These are phyloP conservation scores for Penicillium janthinellum DNA, from an alignment of 2,329 filamentous ascomycete genomes.

Conservation along the genomic window DNA sequence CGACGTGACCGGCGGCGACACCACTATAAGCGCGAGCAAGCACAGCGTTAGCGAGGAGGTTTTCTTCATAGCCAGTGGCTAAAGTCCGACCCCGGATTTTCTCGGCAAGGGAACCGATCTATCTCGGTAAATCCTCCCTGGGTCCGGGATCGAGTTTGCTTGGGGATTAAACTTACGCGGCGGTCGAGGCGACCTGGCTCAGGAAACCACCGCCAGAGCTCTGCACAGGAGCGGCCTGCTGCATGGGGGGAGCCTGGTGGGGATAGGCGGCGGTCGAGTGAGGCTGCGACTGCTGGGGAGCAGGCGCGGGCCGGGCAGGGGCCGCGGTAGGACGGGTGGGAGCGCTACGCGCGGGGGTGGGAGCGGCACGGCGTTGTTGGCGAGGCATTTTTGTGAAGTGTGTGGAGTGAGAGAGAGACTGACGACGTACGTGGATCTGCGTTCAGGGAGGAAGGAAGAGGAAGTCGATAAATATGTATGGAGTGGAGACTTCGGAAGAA, in stretches of 20 bases:
- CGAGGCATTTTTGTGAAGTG: slow-evolving; percentile 67
- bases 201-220: slow-evolving; percentile 79
- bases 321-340: slow-evolving; percentile 67
- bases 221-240: slow-evolving; percentile 41
- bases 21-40: slow-evolving; percentile 60
- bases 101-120: slow-evolving; percentile 3
- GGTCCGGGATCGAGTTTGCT: background rate
- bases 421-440: background rate
- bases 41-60: slow-evolving; percentile 14
- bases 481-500: slow-evolving; percentile 31
- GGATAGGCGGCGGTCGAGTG: slow-evolving; percentile 65
- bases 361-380: slow-evolving; percentile 66
- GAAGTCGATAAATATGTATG: slow-evolving; percentile 24
- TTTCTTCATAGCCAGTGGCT: background rate
- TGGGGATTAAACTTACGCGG: slow-evolving; percentile 72
- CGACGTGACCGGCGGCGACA: slow-evolving; percentile 92
- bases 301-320: slow-evolving; percentile 57
- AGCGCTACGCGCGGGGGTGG: slow-evolving; percentile 56
- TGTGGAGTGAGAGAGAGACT: slow-evolving; percentile 13
- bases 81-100: slow-evolving; percentile 14
- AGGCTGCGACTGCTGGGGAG: slow-evolving; percentile 64
- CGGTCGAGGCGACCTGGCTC: slow-evolving; percentile 95
- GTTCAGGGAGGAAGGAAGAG: slow-evolving; percentile 14
- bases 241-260: slow-evolving; percentile 52
- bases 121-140: background rate